phyloP scores from a whole-genome alignment of 352 stramenopile genomes.

The Pythium graminicola region DNA sequence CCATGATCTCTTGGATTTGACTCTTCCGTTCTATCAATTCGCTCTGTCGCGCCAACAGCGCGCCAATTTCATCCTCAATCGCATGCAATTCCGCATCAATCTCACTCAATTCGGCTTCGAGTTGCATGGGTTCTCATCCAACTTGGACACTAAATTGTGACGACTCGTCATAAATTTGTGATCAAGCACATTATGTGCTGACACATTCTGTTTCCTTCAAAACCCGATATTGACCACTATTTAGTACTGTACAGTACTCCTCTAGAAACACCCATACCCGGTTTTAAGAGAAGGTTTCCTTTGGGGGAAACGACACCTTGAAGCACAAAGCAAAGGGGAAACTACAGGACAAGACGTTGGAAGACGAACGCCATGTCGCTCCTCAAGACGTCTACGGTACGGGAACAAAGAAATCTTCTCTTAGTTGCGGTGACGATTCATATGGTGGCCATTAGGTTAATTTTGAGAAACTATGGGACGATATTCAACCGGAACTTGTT shows the following conservation, averaged over 20 bases:
- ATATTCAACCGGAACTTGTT: constrained; percentile 72
- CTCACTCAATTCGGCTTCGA: constrained; percentile 32
- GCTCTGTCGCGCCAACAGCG: constrained; percentile 43
- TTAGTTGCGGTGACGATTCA: background rate
- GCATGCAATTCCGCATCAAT: constrained; percentile 50
- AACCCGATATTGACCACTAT: constrained; percentile 6
- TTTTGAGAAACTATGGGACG: constrained; percentile 77
- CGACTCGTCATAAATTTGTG: too few relatives aligned
- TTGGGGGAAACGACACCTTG: constrained; percentile 23
- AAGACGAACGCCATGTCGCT: constrained; percentile 48
- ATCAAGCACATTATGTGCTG: too few relatives aligned
- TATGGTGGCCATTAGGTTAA: constrained; percentile 44
- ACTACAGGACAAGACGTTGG: background rate
- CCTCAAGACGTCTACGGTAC: constrained; percentile 70
- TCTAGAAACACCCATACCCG: constrained; percentile 8
- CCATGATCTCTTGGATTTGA: constrained; percentile 34
- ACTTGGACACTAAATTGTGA: constrained; percentile 12
- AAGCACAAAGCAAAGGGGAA: constrained; percentile 5
- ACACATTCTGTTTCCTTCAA: too few relatives aligned
- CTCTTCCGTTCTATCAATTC: constrained; percentile 43
- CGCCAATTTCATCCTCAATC: constrained; percentile 47
- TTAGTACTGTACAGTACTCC: background rate
- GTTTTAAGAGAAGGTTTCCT: constrained; percentile 19
- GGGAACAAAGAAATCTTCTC: background rate
- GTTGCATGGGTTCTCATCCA: background rate